phyloP scores from a whole-genome alignment of 768 basidiomycete species.

The Phylloporus arenicola region DNA sequence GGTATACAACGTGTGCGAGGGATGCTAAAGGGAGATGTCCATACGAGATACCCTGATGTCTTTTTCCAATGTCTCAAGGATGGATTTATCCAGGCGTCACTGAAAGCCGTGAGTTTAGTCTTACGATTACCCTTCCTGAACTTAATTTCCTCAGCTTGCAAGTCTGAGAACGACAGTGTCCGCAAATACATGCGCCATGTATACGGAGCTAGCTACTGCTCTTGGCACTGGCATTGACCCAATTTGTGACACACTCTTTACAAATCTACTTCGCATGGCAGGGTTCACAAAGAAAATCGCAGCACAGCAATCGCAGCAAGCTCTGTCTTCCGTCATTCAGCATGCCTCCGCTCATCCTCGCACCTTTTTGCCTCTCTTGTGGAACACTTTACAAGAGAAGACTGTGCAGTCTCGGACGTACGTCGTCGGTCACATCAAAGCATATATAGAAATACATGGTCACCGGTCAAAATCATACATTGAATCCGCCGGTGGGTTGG shows the following conservation, averaged over 20 bases:
- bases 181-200: slow-evolving; percentile 69
- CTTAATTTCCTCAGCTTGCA: slow-evolving; percentile 48
- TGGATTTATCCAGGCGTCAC: slow-evolving; percentile 72
- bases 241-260: slow-evolving; percentile 69
- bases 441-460: slow-evolving; percentile 71
- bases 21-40: slow-evolving; percentile 84
- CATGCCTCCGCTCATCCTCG: slow-evolving; percentile 70
- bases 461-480: slow-evolving; percentile 56
- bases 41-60: slow-evolving; percentile 62
- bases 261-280: slow-evolving; percentile 80
- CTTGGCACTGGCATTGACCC: slow-evolving; percentile 71
- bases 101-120: slow-evolving; percentile 68
- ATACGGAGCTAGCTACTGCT: slow-evolving; percentile 63
- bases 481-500: slow-evolving; percentile 63
- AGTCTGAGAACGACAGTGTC: slow-evolving; percentile 92
- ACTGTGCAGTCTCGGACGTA: slow-evolving; percentile 67
- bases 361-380: slow-evolving; percentile 61
- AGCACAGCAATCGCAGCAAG: slow-evolving; percentile 77
- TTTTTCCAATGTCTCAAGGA: slow-evolving; percentile 75
- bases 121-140: not conserved
- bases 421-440: slow-evolving; percentile 64
- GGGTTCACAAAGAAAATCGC: slow-evolving; percentile 90
- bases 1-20: slow-evolving; percentile 75
- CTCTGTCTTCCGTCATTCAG: slow-evolving; percentile 61
- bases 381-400: slow-evolving; percentile 72